These are phyloP conservation scores for Coccomyxa subellipsoidea DNA, from an alignment of 163 green algal genomes.

Conservation along the genomic window DNA sequence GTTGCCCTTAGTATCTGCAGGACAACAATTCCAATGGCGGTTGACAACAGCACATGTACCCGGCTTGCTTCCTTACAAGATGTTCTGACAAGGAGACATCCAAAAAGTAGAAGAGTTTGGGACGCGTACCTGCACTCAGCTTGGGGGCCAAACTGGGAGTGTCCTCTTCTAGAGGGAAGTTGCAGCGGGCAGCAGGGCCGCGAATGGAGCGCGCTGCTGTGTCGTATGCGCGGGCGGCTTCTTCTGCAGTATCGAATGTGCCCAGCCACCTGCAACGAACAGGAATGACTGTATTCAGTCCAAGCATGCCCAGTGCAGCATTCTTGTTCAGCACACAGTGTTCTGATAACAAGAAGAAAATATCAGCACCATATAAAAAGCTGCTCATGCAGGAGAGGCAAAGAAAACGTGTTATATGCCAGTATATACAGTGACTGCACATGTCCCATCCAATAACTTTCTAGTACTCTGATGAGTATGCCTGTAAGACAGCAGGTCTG, in stretches of 20 bases:
- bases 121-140: neutral
- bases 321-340: too few relatives aligned
- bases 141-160: neutral
- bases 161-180: constrained; percentile 80
- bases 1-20: too few relatives aligned
- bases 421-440: too few relatives aligned
- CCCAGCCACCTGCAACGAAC: constrained; percentile 77
- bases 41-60: neutral
- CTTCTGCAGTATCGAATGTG: constrained; percentile 93
- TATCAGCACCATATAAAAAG: too few relatives aligned
- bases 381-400: too few relatives aligned
- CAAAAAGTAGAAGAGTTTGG: too few relatives aligned
- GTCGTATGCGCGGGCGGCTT: constrained; percentile 90
- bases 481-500: neutral
- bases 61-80: neutral
- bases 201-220: constrained; percentile 79
- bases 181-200: constrained; percentile 78
- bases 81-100: neutral
- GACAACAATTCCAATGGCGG: too few relatives aligned
- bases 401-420: too few relatives aligned
- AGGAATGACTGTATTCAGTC: too few relatives aligned
- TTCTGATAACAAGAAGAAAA: too few relatives aligned
- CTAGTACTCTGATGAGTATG: neutral
- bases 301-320: too few relatives aligned
- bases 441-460: too few relatives aligned